Evolutionary conservation across 2,329 filamentous ascomycete genomes (phyloP), one percentile per base, ranked within the genome.

Genomic region (Ilyonectria mors-panacis): DNA sequence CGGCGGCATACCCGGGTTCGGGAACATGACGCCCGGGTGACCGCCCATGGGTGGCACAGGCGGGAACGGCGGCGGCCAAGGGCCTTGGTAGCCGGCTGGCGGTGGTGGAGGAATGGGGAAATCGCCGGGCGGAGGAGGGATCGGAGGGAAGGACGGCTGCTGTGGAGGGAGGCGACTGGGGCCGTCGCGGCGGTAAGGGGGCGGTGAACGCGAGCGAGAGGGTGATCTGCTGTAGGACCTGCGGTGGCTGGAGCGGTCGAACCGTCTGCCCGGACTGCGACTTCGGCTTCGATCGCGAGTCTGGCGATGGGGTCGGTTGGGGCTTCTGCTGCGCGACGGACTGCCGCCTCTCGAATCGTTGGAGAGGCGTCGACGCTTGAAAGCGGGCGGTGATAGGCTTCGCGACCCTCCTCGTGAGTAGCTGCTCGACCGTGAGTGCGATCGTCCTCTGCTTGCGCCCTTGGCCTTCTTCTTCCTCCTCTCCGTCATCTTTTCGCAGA

Each of bases 401-500:
- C 75, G 73, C 2, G 80, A 81, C 17, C 75, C 67, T 8, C 68
- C 67, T 7, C 72, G 73, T 21, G 76, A 78, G 45, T 75, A 72
- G 58, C 76, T 75, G 59, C 76, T 73, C 2, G 78, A 78, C 28
- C 69, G 58, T 21, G 80, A 81, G 9, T 66, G 70, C 3, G 83
- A 83, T 4, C 81, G 78, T 5, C 79, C 81, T 28, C 81, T 55
- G 1, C 67, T 77, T 6, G 72, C 70, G 10, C 62, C 65, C 42
- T 66, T 68, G 17, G 59, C 58, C 2, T 26, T 54, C 62, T 81
- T 83, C 50, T 78, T 82, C 30, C 78, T 80, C 42, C 87, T 84
- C 57, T 85, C 82, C 80, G 92, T 94, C 92, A 96, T 96, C 76
- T 92, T 93, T 71, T 93, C 86, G 77, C 93, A 97, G 73, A 97